Evolutionary conservation across 1,284 basidiomycete genomes (phyloP).

Genomic region (Boletus hoseneyae): DNA sequence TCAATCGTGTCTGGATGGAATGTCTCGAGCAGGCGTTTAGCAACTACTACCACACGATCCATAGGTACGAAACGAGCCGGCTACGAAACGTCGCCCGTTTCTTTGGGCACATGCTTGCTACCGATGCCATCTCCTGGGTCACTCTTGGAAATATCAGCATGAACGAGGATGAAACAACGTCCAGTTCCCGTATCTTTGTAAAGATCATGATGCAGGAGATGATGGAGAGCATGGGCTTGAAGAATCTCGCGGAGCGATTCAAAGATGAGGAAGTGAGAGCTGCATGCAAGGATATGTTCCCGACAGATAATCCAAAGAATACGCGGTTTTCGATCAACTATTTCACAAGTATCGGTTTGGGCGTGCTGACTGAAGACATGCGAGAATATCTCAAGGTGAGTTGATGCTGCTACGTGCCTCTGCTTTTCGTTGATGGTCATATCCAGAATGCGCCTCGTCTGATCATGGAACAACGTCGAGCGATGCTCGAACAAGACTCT

Average conservation of each 20-base stretch:
- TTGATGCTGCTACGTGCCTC: constrained; percentile 14
- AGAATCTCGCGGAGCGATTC: constrained; percentile 80
- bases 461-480: constrained; percentile 90
- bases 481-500: constrained; percentile 72
- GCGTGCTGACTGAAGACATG: constrained; percentile 93
- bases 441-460: constrained; percentile 82
- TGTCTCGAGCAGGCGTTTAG: constrained; percentile 85
- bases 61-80: constrained; percentile 98
- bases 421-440: constrained; percentile 1
- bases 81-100: constrained; percentile 96
- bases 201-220: constrained; percentile 97
- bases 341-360: constrained; percentile 92
- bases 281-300: constrained; percentile 86
- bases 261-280: constrained; percentile 79
- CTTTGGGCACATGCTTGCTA: constrained; percentile 87
- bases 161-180: constrained; percentile 98
- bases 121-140: constrained; percentile 89
- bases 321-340: constrained; percentile 99
- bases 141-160: constrained; percentile 84
- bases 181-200: constrained; percentile 93
- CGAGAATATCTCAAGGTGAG: constrained; percentile 88
- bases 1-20: constrained; percentile 93
- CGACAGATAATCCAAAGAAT: constrained; percentile 93
- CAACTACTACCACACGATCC: constrained; percentile 94
- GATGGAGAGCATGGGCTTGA: constrained; percentile 90